Evolutionary conservation across 768 basidiomycete species (phyloP).

Genomic region (Boletus rubroflammeus): DNA sequence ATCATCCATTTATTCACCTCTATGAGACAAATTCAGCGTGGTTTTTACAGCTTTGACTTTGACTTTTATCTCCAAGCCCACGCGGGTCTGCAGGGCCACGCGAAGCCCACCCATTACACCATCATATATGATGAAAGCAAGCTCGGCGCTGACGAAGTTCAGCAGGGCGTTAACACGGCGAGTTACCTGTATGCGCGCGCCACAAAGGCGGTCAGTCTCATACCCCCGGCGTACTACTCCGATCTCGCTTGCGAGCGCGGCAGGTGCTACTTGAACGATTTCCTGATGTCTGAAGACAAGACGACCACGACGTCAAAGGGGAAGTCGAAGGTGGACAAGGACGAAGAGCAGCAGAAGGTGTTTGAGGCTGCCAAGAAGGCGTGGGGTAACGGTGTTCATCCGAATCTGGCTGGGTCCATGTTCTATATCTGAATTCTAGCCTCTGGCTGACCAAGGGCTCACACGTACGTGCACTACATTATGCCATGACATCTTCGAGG

Average conservation of each 20-base stretch:
- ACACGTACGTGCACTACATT: not conserved
- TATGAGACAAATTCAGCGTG: not conserved
- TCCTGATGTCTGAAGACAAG: constrained; percentile 56
- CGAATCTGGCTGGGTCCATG: constrained; percentile 60
- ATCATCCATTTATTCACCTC: not conserved
- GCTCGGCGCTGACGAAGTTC: constrained; percentile 67
- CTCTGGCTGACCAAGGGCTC: not conserved
- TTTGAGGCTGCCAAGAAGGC: constrained; percentile 21
- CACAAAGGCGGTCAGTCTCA: constrained; percentile 77
- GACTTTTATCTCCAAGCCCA: constrained; percentile 75
- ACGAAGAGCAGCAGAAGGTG: constrained; percentile 27
- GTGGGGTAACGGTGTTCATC: constrained; percentile 59
- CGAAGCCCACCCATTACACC: constrained; percentile 73
- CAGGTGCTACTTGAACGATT: constrained; percentile 70
- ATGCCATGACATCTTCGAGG: not conserved
- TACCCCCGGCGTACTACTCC: constrained; percentile 79
- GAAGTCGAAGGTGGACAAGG: constrained; percentile 28
- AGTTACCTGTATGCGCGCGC: constrained; percentile 80
- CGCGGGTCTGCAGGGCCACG: constrained; percentile 67
- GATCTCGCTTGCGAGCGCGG: constrained; percentile 82
- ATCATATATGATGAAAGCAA: constrained; percentile 76
- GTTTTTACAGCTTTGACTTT: constrained; percentile 50
- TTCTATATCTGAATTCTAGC: constrained; percentile 58
- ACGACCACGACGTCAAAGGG: constrained; percentile 36
- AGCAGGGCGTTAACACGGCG: constrained; percentile 64